Evolutionary conservation across 2,329 filamentous ascomycete species (phyloP), one percentile per base, ranked within the genome.

Genomic region (Fusarium citri): DNA sequence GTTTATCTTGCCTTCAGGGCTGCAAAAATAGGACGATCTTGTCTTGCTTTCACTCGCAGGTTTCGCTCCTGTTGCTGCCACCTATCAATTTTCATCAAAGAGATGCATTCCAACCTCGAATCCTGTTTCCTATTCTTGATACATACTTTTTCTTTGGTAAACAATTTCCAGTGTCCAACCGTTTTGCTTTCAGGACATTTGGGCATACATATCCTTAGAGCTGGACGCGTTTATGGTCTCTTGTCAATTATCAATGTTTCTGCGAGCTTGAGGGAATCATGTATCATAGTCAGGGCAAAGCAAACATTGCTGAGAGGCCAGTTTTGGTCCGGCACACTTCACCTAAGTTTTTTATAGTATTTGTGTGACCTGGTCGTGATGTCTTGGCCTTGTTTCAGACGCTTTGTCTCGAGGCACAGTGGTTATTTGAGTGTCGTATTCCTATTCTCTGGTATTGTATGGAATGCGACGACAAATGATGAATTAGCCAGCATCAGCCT

Each of bases 141-240:
- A 59, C 37, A 55, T 70, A 62, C 26, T 56, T 46, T 30, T 57
- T 51, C 49, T 51, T 51, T 18, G 49, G 49, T 51, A 26, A 47
- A 65, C 34, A 48, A 23, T 12, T 14, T 30, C 34, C 25, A 46
- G 46, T 20, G 47, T 48, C 57, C 18, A 43, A 60, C 45, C 41
- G n/a, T 51, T 68, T 56, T 16, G 6, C 51, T 18, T 28, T 47
- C 15, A 26, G 22, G 57, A 41, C 25, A 46, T 26, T 51, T 30
- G 47, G n/a, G 45, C 18, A 58, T 30, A 53, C 47, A 60, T 54
- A 55, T 49, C 56, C 45, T 58, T 48, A 50, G 55, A 65, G 77
- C 65, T 64, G 76, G 79, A 58, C 75, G 78, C 76, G 78, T 81
- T 82, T 80, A 81, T 81, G 78, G 78, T 74, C 70, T 79, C 74